phyloP scores from a whole-genome alignment of 2,329 filamentous ascomycete genomes.

The Exophiala oligosperma region DNA sequence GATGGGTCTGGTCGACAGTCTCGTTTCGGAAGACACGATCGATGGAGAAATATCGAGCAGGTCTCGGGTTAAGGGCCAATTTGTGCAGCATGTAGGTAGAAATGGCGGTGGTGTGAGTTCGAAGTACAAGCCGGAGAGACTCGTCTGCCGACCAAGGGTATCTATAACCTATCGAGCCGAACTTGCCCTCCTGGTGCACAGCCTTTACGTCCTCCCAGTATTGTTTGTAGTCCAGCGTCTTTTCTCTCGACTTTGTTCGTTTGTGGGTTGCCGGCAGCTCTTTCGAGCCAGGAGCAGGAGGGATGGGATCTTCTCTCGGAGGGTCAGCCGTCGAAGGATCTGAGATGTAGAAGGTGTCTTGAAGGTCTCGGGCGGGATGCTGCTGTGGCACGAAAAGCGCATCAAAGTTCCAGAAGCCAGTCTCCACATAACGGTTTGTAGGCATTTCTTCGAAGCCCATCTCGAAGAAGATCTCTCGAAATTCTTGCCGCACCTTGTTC shows the following conservation, averaged over 20 bases:
- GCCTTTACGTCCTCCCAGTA: constrained; percentile 87
- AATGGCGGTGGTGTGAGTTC: constrained; percentile 93
- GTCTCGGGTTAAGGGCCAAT: constrained; percentile 77
- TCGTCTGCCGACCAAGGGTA: constrained; percentile 92
- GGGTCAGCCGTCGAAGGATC: constrained; percentile 76
- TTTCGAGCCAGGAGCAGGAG: constrained; percentile 45
- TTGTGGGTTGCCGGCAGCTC: constrained; percentile 50
- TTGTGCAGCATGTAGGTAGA: constrained; percentile 89
- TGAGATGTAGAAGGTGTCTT: constrained; percentile 98
- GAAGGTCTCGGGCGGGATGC: constrained; percentile 93
- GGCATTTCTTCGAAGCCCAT: constrained; percentile 99
- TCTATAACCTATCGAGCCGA: constrained; percentile 92
- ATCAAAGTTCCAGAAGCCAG: constrained; percentile 99
- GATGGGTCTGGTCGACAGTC: constrained; percentile 91
- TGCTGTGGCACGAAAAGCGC: constrained; percentile 95
- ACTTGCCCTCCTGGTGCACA: constrained; percentile 89
- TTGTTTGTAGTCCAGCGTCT: constrained; percentile 66
- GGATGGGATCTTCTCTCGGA: constrained; percentile 57
- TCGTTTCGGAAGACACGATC: constrained; percentile 98
- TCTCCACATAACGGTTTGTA: constrained; percentile 89
- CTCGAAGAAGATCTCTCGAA: constrained; percentile 98
- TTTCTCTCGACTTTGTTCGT: constrained; percentile 50
- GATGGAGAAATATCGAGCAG: constrained; percentile 97
- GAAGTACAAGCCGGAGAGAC: constrained; percentile 80
- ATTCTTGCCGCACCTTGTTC: constrained; percentile 94